These are phyloP conservation scores for Chlamydomonas sp. DNA, from an alignment of 139 green algal species.

Conservation along the genomic window DNA sequence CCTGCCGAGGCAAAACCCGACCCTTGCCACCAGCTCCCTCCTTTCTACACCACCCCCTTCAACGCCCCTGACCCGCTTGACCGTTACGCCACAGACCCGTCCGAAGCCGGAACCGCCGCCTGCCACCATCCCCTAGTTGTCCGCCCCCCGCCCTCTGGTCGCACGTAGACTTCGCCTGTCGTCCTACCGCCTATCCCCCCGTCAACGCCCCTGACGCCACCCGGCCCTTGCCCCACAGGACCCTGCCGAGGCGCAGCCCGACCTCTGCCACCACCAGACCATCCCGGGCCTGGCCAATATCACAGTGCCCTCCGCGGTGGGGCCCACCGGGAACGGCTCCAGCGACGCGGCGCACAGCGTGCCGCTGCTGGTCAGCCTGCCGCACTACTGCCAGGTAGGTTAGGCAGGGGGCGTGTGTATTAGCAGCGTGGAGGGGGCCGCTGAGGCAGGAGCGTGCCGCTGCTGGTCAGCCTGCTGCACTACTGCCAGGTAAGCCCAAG, in stretches of 20 bases:
- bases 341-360: slow-evolving; percentile 15
- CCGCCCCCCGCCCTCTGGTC: too few relatives aligned
- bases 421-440: too few relatives aligned
- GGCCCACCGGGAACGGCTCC: slow-evolving; percentile 25
- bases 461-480: slow-evolving; percentile 27
- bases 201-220: too few relatives aligned
- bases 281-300: slow-evolving; percentile 24
- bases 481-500: slow-evolving; percentile 15
- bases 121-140: too few relatives aligned
- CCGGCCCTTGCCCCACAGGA: background rate
- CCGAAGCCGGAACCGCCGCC: too few relatives aligned
- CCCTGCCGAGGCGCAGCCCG: background rate
- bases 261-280: slow-evolving; percentile 27
- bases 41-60: too few relatives aligned
- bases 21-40: slow-evolving; percentile 1
- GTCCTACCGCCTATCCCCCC: too few relatives aligned
- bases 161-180: too few relatives aligned
- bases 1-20: background rate
- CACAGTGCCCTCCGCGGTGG: slow-evolving; percentile 12
- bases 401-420: too few relatives aligned
- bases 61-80: too few relatives aligned
- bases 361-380: slow-evolving; percentile 15
- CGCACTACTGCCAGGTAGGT: slow-evolving; percentile 30
- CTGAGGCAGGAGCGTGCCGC: background rate
- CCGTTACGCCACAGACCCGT: too few relatives aligned